A percentile compares a stretch with the other conserved stretches of the same genome.
Conservation (phyloP, 2,329 filamentous ascomycete species). For the Setomelanomma holmii region DNA sequence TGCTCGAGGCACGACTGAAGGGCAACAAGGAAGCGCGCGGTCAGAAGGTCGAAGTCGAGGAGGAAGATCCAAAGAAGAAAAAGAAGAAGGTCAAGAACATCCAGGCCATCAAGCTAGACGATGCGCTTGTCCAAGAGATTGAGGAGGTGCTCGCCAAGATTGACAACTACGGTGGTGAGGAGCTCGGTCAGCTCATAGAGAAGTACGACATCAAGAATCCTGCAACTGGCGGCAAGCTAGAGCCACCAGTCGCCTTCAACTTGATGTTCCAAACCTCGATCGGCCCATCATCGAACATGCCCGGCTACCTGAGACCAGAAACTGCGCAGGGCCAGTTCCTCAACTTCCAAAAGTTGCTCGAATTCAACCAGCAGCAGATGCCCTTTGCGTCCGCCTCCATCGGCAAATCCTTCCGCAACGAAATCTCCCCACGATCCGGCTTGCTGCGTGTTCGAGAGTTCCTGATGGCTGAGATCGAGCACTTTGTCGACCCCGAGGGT, state of each 20-base stretch:
- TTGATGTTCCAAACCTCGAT: slow-evolving; percentile 98
- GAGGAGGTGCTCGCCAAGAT: slow-evolving; percentile 90
- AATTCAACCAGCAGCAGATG: slow-evolving; percentile 95
- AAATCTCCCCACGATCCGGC: slow-evolving; percentile 92
- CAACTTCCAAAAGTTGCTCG: slow-evolving; percentile 94
- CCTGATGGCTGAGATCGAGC: slow-evolving; percentile 98
- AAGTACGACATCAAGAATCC: slow-evolving; percentile 94
- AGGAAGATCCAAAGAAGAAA: slow-evolving; percentile 85
- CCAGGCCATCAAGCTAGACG: slow-evolving; percentile 79
- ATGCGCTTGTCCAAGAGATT: slow-evolving; percentile 86
- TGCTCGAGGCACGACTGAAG: slow-evolving; percentile 85
- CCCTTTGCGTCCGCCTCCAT: slow-evolving; percentile 97
- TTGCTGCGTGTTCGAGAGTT: slow-evolving; percentile 95
- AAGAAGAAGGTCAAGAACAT: slow-evolving; percentile 76
- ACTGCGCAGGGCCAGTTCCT: slow-evolving; percentile 98
- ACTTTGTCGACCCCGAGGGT: slow-evolving; percentile 92
- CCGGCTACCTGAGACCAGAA: slow-evolving; percentile 73
- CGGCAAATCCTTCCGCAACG: slow-evolving; percentile 97
- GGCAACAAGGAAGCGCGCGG: slow-evolving; percentile 93
- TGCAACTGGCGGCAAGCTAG: slow-evolving; percentile 75
- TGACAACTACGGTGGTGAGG: slow-evolving; percentile 89
- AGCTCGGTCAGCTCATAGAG: slow-evolving; percentile 82
- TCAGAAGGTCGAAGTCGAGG: slow-evolving; percentile 75
- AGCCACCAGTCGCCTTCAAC: slow-evolving; percentile 89
- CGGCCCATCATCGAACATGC: slow-evolving; percentile 84